A percentile compares a stretch with the other conserved stretches of the same genome.
These are phyloP conservation scores for Metarhizium brunneum DNA, from an alignment of 2,329 filamentous ascomycete species.

Conservation along the genomic window DNA sequence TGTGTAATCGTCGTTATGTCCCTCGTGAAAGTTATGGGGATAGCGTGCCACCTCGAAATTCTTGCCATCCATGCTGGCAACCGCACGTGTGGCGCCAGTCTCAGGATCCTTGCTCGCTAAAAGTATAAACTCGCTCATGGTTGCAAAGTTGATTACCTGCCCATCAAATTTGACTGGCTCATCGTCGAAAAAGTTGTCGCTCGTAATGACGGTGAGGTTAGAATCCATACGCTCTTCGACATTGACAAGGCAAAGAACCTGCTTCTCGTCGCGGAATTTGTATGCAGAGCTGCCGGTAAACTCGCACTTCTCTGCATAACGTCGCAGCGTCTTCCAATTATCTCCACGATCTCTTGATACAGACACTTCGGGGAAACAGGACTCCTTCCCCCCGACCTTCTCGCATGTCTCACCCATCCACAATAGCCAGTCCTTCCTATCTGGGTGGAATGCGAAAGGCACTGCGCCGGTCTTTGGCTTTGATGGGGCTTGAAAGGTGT, in stretches of 20 bases:
- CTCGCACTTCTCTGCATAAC: slow-evolving; percentile 72
- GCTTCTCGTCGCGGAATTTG: slow-evolving; percentile 40
- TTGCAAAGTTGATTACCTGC: slow-evolving; percentile 73
- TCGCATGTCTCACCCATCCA: slow-evolving; percentile 76
- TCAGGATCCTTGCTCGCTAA: slow-evolving; percentile 68
- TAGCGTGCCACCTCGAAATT: slow-evolving; percentile 78
- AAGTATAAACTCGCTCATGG: slow-evolving; percentile 94
- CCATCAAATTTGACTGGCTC: slow-evolving; percentile 35
- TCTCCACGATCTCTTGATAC: slow-evolving; percentile 72
- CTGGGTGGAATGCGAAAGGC: slow-evolving; percentile 71
- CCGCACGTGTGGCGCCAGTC: slow-evolving; percentile 60
- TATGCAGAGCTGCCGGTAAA: slow-evolving; percentile 64
- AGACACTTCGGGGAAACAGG: slow-evolving; percentile 68
- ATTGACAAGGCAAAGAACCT: slow-evolving; percentile 48
- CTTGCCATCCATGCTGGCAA: slow-evolving; percentile 76
- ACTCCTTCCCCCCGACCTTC: slow-evolving; percentile 31
- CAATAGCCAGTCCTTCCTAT: slow-evolving; percentile 80
- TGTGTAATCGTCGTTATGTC: slow-evolving; percentile 76
- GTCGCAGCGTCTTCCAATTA: slow-evolving; percentile 65
- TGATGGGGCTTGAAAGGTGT: slow-evolving; percentile 62
- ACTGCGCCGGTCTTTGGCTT: slow-evolving; percentile 28
- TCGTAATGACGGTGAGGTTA: slow-evolving; percentile 63
- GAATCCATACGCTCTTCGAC: slow-evolving; percentile 52
- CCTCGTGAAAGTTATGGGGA: slow-evolving; percentile 72
- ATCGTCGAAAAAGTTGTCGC: slow-evolving; percentile 66